Base-by-base conservation (phyloP, 2,329 filamentous ascomycete genomes). In the Alternaria infectoria region DNA sequence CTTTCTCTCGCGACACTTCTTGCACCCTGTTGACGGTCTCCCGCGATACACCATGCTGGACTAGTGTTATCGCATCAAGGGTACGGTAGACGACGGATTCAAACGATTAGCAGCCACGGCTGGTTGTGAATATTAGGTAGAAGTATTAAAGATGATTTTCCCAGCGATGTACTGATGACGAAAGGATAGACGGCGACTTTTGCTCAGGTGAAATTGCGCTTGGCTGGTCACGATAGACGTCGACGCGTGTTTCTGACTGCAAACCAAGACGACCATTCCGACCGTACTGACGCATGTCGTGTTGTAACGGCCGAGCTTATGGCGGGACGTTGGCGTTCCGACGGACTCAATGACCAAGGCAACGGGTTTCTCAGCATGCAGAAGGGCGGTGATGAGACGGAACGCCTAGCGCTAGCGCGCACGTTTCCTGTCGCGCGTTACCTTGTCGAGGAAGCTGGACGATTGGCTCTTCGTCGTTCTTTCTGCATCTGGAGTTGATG, bases 1-100 rank as follows among this genome's bases (percentile, higher is more conserved):
- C 63, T 81, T 82, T 50, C 80, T 75, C 54, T 80, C 74, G n/a
- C 80, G 75, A 66, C 80, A 82, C 52, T 67, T 77, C 51, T 70
- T 70, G 54, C 76, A 78, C 6, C 75, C 76, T 12, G 74, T 77
- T 9, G 74, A 77, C 2, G 76, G 76, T 17, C 69, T 71, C 8
- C 76, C 76, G 17, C 76, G 69, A 57, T 78, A 79, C 3, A 79
- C 75, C 76, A 79, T 79, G 17, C 13, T 70, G 54, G 45, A 52
- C 30, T 9, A 21, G 8, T 17, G 49, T 21, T 40, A 23, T 36
- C 17, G 49, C 30, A 36, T 36, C 49, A 12, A 51, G 28, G 30
- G 19, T 52, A 36, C 19, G 49, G 49, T n/a, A 11, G 49, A 25
- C 19, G 12, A 36, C 8, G 10, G 9, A 36, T n/a, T n/a, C 15